phyloP scores from a whole-genome alignment of 2,329 filamentous ascomycete genomes.

The Ilyonectria mors-panacis region DNA sequence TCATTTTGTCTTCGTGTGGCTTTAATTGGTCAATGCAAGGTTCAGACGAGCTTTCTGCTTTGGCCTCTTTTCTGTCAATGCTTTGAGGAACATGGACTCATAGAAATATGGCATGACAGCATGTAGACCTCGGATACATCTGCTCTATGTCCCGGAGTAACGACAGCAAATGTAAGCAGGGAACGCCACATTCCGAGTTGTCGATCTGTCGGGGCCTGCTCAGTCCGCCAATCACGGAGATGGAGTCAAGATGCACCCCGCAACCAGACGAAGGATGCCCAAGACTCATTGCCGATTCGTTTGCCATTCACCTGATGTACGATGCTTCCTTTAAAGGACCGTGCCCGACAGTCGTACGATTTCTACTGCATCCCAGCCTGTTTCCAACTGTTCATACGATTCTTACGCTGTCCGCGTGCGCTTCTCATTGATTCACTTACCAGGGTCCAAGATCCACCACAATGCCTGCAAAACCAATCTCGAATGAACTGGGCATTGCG shows the following conservation, averaged over 20 bases:
- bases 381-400: background rate
- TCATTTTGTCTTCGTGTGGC: background rate
- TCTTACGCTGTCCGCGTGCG: background rate
- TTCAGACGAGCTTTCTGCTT: background rate
- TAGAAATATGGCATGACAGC: constrained; percentile 17
- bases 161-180: constrained; percentile 1
- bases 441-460: background rate
- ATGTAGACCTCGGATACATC: background rate
- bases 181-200: constrained; percentile 17
- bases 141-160: background rate
- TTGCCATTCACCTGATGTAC: background rate
- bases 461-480: constrained; percentile 22
- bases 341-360: constrained; percentile 16
- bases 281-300: background rate
- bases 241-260: background rate
- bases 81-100: background rate
- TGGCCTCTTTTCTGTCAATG: background rate
- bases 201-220: constrained; percentile 12
- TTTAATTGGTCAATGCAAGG: background rate
- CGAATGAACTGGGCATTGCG: constrained; percentile 33
- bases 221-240: constrained; percentile 33
- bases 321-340: constrained; percentile 2
- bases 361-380: background rate
- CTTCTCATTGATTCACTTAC: background rate
- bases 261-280: background rate